A percentile compares a stretch with the other conserved stretches of the same genome.
phyloP scores from a whole-genome alignment of 1,139 yeast genomes.

The Diutina pseudorugosa region DNA sequence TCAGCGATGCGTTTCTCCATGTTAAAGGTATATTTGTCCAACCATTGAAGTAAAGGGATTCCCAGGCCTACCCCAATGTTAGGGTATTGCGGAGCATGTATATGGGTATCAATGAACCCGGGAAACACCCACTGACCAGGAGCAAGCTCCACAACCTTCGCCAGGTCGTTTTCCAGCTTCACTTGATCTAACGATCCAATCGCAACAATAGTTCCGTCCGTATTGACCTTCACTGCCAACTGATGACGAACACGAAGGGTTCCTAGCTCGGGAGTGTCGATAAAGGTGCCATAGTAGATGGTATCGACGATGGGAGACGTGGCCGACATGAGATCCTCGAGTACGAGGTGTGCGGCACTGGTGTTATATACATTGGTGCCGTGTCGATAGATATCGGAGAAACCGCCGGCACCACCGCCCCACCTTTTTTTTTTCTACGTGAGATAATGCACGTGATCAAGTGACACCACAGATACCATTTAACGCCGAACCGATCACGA shows the following conservation, averaged over 20 bases:
- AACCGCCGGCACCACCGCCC: background rate
- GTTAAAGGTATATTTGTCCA: conserved; percentile 78
- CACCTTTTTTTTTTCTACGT: background rate
- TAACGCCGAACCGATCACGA: no score
- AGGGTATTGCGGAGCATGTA: conserved; percentile 96
- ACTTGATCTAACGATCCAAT: background rate
- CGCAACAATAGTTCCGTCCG: background rate
- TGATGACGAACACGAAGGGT: conserved; percentile 32
- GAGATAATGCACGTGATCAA: background rate
- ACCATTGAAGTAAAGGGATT: conserved; percentile 80
- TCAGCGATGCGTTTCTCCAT: conserved; percentile 43
- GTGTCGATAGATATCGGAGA: background rate
- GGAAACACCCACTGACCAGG: conserved; percentile 53
- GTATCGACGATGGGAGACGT: conserved; percentile 5
- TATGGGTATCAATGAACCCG: conserved; percentile 90
- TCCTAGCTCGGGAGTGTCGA: conserved; percentile 18
- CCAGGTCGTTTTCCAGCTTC: background rate
- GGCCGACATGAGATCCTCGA: background rate
- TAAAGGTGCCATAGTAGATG: conserved; percentile 9
- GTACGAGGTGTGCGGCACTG: background rate
- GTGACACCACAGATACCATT: no score
- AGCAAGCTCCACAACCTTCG: background rate
- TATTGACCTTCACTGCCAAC: conserved; percentile 13
- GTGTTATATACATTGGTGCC: background rate
- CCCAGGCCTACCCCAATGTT: conserved; percentile 85